phyloP scores from a whole-genome alignment of 2,329 filamentous ascomycete genomes.

The Colletotrichum truncatum region DNA sequence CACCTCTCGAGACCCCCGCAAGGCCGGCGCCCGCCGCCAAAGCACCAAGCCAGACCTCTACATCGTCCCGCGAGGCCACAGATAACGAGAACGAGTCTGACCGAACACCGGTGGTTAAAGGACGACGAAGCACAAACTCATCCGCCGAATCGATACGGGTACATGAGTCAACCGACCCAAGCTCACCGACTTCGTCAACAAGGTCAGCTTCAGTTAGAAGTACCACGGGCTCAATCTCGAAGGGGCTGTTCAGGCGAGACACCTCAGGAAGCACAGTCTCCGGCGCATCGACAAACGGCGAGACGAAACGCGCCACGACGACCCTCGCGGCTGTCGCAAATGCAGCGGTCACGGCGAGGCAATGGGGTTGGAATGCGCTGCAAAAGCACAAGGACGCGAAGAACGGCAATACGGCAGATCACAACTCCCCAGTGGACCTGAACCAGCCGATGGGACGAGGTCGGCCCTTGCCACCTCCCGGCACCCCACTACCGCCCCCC shows the following conservation, averaged over 20 bases:
- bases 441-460: slow-evolving; percentile 83
- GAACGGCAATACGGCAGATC: slow-evolving; percentile 31
- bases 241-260: slow-evolving; percentile 52
- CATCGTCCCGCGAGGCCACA: slow-evolving; percentile 55
- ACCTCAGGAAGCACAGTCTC: slow-evolving; percentile 46
- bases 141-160: slow-evolving; percentile 43
- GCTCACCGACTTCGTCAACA: slow-evolving; percentile 26
- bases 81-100: slow-evolving; percentile 48
- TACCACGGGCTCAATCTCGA: slow-evolving; percentile 48
- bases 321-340: slow-evolving; percentile 64
- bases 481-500: slow-evolving; percentile 78
- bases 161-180: slow-evolving; percentile 42
- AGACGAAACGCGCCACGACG: slow-evolving; percentile 57
- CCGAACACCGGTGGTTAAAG: slow-evolving; percentile 36
- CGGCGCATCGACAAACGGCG: slow-evolving; percentile 44
- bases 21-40: slow-evolving; percentile 49
- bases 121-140: slow-evolving; percentile 49
- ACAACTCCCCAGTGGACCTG: slow-evolving; percentile 49
- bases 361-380: slow-evolving; percentile 68
- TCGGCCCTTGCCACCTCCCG: slow-evolving; percentile 82
- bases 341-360: slow-evolving; percentile 63
- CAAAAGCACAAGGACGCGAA: slow-evolving; percentile 58
- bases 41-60: slow-evolving; percentile 58
- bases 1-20: slow-evolving; percentile 46
- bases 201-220: slow-evolving; percentile 48